phyloP scores from a whole-genome alignment of 2,329 filamentous ascomycete genomes.

The Neoarthrinium moseri region DNA sequence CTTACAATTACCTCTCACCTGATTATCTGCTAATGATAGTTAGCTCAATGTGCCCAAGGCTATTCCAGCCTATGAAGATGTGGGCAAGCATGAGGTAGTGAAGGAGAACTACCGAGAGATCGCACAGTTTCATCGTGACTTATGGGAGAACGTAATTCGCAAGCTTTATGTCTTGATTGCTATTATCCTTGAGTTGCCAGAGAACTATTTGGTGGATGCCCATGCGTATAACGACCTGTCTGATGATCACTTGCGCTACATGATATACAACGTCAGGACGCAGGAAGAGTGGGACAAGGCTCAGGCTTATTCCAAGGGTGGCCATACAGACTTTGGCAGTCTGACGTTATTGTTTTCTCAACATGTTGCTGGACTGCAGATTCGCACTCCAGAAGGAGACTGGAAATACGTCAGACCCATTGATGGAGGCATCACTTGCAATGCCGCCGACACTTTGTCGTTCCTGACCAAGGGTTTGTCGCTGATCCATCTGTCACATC shows the following conservation, averaged over 20 bases:
- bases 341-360: slow-evolving; percentile 56
- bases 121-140: slow-evolving; percentile 18
- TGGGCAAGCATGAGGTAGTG: slow-evolving; percentile 31
- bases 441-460: slow-evolving; percentile 44
- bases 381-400: slow-evolving; percentile 39
- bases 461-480: slow-evolving; percentile 34
- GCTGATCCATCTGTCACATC: slow-evolving; percentile 32
- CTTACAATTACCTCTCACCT: neutral
- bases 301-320: slow-evolving; percentile 39
- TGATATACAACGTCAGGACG: slow-evolving; percentile 23
- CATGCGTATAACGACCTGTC: slow-evolving; percentile 24
- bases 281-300: slow-evolving; percentile 30
- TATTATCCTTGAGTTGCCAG: slow-evolving; percentile 24
- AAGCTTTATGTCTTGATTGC: slow-evolving; percentile 50
- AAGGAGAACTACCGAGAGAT: slow-evolving; percentile 25
- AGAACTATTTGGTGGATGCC: slow-evolving; percentile 21
- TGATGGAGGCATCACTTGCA: slow-evolving; percentile 39
- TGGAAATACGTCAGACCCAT: slow-evolving; percentile 28
- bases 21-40: slow-evolving; percentile 28
- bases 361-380: slow-evolving; percentile 52
- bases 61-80: slow-evolving; percentile 21
- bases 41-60: slow-evolving; percentile 30
- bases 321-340: slow-evolving; percentile 30
- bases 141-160: slow-evolving; percentile 37
- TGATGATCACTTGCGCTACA: slow-evolving; percentile 26